A percentile compares a stretch with the other conserved stretches of the same genome.
phyloP scores from a whole-genome alignment of 176 grass and related monocot species.

The Chrysopogon serrulatus region DNA sequence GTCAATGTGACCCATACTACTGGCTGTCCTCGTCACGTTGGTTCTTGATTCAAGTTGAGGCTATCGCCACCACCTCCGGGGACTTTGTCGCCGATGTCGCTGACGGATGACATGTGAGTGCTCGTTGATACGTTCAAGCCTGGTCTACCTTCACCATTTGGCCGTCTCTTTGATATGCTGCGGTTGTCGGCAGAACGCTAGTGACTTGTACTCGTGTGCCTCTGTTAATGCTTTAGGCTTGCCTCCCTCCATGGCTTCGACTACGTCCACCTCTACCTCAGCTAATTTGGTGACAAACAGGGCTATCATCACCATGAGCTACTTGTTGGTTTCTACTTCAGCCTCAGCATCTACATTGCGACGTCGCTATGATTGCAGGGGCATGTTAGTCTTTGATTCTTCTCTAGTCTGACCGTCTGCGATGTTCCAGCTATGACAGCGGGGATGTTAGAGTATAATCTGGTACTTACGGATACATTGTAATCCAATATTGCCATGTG shows the following conservation, averaged over 20 bases:
- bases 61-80: no score
- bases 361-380: background rate
- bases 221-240: background rate
- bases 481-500: background rate
- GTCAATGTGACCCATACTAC: background rate
- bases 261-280: background rate
- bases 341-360: background rate
- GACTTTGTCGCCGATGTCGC: background rate
- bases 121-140: background rate
- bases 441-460: background rate
- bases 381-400: background rate
- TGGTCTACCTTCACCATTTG: background rate
- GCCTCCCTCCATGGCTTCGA: background rate
- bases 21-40: background rate
- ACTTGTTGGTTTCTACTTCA: background rate
- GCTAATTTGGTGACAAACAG: background rate
- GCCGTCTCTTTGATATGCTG: background rate
- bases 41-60: background rate
- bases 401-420: background rate
- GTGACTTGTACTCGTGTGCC: background rate
- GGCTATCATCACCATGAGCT: background rate
- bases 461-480: background rate
- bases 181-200: no score
- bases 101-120: background rate
- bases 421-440: background rate